Evolutionary conservation across 352 stramenopile genomes (phyloP).

Genomic region (Aphanomyces stellatus): DNA sequence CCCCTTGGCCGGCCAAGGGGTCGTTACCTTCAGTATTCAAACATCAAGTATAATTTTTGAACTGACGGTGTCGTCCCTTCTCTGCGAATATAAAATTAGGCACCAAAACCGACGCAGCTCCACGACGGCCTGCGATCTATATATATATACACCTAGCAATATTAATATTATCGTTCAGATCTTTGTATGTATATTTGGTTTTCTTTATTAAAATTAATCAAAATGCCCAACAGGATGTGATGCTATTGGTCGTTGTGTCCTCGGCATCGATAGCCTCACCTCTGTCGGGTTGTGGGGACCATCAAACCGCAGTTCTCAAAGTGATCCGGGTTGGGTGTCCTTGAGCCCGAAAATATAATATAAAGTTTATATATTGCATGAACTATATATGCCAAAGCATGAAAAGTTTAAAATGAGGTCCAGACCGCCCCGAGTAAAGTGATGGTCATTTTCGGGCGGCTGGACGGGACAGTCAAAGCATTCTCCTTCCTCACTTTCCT

Average conservation of each 20-base stretch:
- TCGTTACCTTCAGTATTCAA: no score
- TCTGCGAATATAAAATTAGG: no score
- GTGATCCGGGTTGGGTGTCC: background rate
- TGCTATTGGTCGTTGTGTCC: background rate
- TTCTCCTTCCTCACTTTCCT: slow-evolving; percentile 6
- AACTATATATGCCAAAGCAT: background rate
- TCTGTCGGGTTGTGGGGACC: background rate
- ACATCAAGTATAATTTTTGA: no score
- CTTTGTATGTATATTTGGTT: no score
- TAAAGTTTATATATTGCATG: background rate
- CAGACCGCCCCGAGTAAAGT: background rate
- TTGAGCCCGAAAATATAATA: background rate
- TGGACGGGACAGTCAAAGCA: background rate
- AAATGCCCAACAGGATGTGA: background rate
- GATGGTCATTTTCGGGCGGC: background rate
- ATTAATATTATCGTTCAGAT: no score
- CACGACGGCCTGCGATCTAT: no score
- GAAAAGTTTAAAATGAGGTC: background rate
- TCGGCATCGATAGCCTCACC: background rate
- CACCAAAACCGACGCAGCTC: no score
- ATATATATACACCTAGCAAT: no score
- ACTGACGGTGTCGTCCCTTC: no score
- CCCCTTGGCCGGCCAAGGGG: background rate
- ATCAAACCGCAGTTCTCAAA: background rate
- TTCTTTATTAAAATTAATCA: no score